A percentile compares a stretch with the other conserved stretches of the same genome.
phyloP scores from a whole-genome alignment of 306 rosid species.

The Cucumis cinereus region DNA sequence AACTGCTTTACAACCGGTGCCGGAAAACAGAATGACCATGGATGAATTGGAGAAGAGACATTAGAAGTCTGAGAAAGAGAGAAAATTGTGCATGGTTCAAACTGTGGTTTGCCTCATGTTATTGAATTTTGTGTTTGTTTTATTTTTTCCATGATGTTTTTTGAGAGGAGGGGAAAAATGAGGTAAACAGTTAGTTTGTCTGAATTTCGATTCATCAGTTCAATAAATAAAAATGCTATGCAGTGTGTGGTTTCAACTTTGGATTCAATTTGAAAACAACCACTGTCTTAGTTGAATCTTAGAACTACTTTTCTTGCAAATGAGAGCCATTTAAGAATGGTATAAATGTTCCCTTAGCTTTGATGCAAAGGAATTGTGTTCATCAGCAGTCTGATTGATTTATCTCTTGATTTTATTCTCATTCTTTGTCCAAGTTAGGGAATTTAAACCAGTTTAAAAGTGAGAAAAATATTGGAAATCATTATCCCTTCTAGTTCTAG shows the following conservation, averaged over 20 bases:
- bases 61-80: not conserved
- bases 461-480: no score
- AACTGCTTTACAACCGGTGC: constrained; percentile 55
- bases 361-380: no score
- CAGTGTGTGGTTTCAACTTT: no score
- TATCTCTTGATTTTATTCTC: no score
- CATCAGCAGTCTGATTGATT: no score
- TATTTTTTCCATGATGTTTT: not conserved
- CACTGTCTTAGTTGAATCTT: no score
- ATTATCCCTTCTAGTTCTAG: no score
- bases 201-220: not conserved
- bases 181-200: constrained; percentile 7
- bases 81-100: not conserved
- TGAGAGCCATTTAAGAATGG: not conserved
- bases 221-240: not conserved
- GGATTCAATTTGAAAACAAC: no score
- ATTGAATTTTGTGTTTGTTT: not conserved
- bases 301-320: not conserved
- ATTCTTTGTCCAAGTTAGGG: no score
- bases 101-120: constrained; percentile 24
- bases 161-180: not conserved
- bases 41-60: not conserved
- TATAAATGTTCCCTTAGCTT: no score
- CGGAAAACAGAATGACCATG: constrained; percentile 30
- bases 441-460: no score